Percentiles rank a stretch among this genome's conserved stretches.
Evolutionary conservation across 805 yeast genomes (phyloP).

Genomic region (Ogataea corticis): DNA sequence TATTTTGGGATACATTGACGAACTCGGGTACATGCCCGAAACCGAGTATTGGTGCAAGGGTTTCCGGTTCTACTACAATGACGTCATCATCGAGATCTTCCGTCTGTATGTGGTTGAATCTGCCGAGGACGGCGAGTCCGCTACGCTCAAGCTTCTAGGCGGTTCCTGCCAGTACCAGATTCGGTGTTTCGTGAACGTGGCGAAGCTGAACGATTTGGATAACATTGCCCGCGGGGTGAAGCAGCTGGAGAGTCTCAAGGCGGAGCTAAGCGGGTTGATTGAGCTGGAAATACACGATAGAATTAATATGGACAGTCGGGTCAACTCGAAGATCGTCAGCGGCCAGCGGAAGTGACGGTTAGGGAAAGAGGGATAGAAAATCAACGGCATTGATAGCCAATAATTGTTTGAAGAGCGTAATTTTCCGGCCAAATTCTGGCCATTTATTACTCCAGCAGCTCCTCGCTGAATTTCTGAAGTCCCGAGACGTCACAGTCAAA

Average conservation of each 20-base stretch:
- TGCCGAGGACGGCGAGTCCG: not conserved
- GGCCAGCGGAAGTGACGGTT: too few relatives aligned
- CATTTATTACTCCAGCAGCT: conserved; percentile 7
- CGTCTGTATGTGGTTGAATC: conserved; percentile 37
- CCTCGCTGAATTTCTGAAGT: conserved; percentile 9
- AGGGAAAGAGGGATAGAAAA: too few relatives aligned
- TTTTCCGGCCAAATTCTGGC: too few relatives aligned
- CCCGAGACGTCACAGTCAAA: conserved; percentile 23
- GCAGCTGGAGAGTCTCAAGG: conserved; percentile 61
- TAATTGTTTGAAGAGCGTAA: too few relatives aligned
- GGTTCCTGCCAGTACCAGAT: conserved; percentile 58
- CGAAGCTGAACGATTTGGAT: conserved; percentile 73
- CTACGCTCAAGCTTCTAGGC: conserved; percentile 38
- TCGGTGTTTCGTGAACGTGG: conserved; percentile 69
- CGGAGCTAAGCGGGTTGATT: conserved; percentile 65
- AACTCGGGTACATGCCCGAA: conserved; percentile 69
- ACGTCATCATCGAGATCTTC: conserved; percentile 60
- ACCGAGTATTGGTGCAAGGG: conserved; percentile 65
- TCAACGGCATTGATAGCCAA: not conserved
- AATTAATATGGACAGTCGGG: conserved; percentile 76
- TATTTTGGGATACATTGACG: conserved; percentile 48
- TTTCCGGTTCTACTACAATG: conserved; percentile 58
- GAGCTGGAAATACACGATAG: conserved; percentile 76
- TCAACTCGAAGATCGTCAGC: conserved; percentile 37
- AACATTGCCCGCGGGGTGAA: conserved; percentile 64